Evolutionary conservation across 495 filamentous ascomycete genomes (phyloP).

Genomic region (Annulohypoxylon nitens): DNA sequence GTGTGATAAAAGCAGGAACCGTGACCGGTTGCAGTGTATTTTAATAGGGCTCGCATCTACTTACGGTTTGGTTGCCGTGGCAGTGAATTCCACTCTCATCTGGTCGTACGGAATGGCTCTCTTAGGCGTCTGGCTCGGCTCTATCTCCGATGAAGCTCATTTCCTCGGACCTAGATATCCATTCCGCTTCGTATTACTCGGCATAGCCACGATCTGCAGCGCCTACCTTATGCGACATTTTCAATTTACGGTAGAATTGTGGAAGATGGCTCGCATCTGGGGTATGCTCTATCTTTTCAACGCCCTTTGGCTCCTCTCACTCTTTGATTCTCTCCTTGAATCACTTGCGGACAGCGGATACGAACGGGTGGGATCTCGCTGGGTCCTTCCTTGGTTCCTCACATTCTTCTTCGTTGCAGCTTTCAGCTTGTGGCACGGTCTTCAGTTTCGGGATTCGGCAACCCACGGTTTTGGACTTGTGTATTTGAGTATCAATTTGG

Average conservation of each 20-base stretch:
- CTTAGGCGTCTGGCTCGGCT: neutral
- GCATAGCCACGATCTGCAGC: neutral
- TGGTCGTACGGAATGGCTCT: conserved; percentile 17
- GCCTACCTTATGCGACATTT: conserved; percentile 15
- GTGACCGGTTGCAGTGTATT: neutral
- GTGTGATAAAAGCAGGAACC: neutral
- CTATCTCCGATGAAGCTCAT: neutral
- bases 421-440: conserved; percentile 9
- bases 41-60: neutral
- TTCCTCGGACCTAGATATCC: neutral
- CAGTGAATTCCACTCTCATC: conserved; percentile 17
- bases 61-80: neutral
- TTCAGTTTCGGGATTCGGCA: conserved; percentile 10
- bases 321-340: neutral
- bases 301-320: conserved; percentile 5
- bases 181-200: conserved; percentile 7
- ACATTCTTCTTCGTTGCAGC: neutral
- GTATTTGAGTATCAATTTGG: conserved; percentile 14
- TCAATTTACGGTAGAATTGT: conserved; percentile 2
- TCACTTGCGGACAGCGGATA: no score
- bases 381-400: neutral
- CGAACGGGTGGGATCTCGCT: neutral
- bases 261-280: conserved; percentile 8
- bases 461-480: conserved; percentile 14
- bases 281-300: conserved; percentile 12